Percentiles rank a stretch among this genome's conserved stretches.
Evolutionary conservation across 2,329 filamentous ascomycete genomes (phyloP).

Genomic region (Teratosphaeria viscida): DNA sequence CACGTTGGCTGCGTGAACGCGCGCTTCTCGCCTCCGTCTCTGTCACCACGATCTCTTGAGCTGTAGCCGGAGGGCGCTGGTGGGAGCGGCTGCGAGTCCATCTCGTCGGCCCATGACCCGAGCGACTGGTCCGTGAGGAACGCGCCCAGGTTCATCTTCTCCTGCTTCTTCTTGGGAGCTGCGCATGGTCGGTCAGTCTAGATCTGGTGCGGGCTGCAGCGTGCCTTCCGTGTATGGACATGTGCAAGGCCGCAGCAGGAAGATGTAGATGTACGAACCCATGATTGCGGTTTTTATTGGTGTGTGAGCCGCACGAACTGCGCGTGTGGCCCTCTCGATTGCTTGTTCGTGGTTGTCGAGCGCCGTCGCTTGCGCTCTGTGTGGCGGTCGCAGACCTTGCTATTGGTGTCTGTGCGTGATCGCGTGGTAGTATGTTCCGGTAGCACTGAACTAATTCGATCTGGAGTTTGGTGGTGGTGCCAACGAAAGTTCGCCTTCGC

Average conservation of each 20-base stretch:
- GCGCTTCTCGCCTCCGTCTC: constrained; percentile 34
- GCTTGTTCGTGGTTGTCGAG: constrained; percentile 1
- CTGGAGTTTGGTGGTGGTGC: not conserved
- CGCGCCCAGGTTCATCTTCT: constrained; percentile 96
- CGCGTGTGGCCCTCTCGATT: constrained; percentile 2
- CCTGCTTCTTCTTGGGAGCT: constrained; percentile 70
- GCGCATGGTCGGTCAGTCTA: constrained; percentile 11
- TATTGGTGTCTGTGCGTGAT: constrained; percentile 1
- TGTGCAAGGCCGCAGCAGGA: not conserved
- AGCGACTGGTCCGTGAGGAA: constrained; percentile 81
- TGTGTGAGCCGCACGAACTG: constrained; percentile 14
- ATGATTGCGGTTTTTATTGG: constrained; percentile 46
- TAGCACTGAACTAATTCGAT: not conserved
- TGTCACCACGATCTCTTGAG: constrained; percentile 12
- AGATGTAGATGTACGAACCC: constrained; percentile 28
- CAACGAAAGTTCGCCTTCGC: not conserved
- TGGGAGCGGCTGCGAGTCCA: constrained; percentile 49
- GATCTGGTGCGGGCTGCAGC: not conserved
- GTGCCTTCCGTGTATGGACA: not conserved
- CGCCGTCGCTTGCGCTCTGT: not conserved
- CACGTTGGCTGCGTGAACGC: constrained; percentile 31
- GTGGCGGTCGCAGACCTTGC: not conserved
- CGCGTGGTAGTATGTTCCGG: not conserved
- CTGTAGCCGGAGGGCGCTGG: constrained; percentile 18
- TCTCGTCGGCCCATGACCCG: constrained; percentile 98